These are phyloP conservation scores for Pythium brachiatum DNA, from an alignment of 352 stramenopile species.

Conservation along the genomic window DNA sequence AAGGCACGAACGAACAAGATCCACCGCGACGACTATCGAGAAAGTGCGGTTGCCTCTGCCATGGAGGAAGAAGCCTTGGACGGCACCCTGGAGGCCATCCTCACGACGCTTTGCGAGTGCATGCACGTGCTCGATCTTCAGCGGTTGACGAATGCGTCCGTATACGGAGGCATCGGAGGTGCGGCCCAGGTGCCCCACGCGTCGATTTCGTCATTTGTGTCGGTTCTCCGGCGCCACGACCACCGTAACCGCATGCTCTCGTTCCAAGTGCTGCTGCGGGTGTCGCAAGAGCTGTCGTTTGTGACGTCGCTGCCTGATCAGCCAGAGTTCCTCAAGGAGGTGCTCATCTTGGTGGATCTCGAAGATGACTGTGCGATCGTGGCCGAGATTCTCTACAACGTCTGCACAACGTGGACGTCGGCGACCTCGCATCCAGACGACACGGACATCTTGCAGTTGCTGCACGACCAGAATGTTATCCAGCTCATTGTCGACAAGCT, in stretches of 20 bases:
- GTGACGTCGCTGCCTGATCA: conserved; percentile 50
- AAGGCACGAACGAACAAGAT: conserved; percentile 39
- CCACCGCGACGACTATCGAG: conserved; percentile 3
- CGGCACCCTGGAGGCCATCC: conserved; percentile 64
- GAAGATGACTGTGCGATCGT: conserved; percentile 71
- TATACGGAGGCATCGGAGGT: conserved; percentile 36
- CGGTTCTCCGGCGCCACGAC: conserved; percentile 54
- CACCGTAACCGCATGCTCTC: conserved; percentile 66
- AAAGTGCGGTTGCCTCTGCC: conserved; percentile 5
- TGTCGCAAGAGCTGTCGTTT: conserved; percentile 59
- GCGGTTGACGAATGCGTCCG: conserved; percentile 7
- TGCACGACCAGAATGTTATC: conserved; percentile 64
- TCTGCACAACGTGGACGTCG: conserved; percentile 49
- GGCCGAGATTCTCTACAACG: conserved; percentile 65
- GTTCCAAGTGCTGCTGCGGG: conserved; percentile 66
- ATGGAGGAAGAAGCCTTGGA: conserved; percentile 57
- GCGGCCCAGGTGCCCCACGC: conserved; percentile 51
- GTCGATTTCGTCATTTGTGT: conserved; percentile 63
- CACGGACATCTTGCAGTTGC: conserved; percentile 43
- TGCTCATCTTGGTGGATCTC: conserved; percentile 69
- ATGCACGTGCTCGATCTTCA: conserved; percentile 53
- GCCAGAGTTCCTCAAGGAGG: conserved; percentile 60
- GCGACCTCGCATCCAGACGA: conserved; percentile 21
- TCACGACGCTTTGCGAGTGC: conserved; percentile 76
- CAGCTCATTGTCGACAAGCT: conserved; percentile 67